Base-by-base conservation (phyloP, 1,284 basidiomycete species). In the Puccinia novopanici region DNA sequence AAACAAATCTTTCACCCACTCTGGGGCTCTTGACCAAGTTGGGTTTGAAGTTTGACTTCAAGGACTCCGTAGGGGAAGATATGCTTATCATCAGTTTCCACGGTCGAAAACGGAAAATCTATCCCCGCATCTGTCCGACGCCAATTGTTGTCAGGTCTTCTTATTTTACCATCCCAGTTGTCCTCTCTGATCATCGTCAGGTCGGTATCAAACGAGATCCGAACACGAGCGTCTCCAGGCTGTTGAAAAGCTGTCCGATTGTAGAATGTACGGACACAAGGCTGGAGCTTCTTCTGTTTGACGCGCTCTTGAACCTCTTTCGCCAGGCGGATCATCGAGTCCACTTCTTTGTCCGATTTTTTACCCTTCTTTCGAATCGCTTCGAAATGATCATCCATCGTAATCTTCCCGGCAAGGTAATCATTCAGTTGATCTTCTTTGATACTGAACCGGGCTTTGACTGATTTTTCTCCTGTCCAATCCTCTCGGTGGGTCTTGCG, bases 381-480 rank as follows among this genome's bases (percentile, higher is more conserved):
- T 85, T 96, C 92, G 86, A 98, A 95, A 83, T 98, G 95, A 45
- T 90, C 93, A 85, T 98, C 95, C 90, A 98, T 93, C 50, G 91
- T 96, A 87, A 97, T 92, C 84, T 93, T 91, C 40, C 96, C 96
- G 37, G 89, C 88, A 79, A 98, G 88, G 88, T 94, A 99, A 37
- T 92, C 91, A 85, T 98, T 98, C 84, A 98, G 92, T 81, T 94
- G 90, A 83, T 95, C 91, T 86, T 98, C 96, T 86, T 97, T 96
- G 87, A 99, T 92, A 0, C 94, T 92, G 88, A 99, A 98, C 10
- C 96, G 93, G 42, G 96, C 94, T 87, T 99, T 99, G 85, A 99
- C 96, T 22, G 93, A 96, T 87, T 98, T 99, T 87, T 99, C 96
- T 48, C 96, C 96, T 0, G 97, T 99, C 96, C 97, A 99, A 86